A percentile compares a stretch with the other conserved stretches of the same genome.
These are phyloP conservation scores for Alternaria burnsii DNA, from an alignment of 2,329 filamentous ascomycete species.

Conservation along the genomic window DNA sequence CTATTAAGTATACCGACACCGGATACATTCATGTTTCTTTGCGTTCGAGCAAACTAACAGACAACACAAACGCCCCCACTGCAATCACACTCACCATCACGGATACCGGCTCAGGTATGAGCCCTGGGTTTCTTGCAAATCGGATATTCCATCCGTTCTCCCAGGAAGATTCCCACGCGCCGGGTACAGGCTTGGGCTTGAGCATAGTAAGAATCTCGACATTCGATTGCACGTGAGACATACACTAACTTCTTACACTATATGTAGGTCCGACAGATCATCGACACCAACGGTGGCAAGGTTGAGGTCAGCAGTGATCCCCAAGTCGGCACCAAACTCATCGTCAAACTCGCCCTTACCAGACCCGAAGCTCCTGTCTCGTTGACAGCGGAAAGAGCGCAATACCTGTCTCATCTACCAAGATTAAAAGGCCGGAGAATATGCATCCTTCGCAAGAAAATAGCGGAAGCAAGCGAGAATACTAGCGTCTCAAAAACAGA, in stretches of 20 bases:
- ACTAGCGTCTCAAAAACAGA: conserved; percentile 11
- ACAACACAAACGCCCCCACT: conserved; percentile 12
- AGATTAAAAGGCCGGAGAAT: conserved; percentile 33
- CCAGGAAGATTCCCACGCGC: conserved; percentile 41
- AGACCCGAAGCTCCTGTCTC: conserved; percentile 9
- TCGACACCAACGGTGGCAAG: conserved; percentile 39
- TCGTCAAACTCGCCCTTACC: conserved; percentile 28
- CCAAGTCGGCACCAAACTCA: conserved; percentile 26
- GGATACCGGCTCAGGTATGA: conserved; percentile 48
- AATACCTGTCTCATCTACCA: conserved; percentile 28
- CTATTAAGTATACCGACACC: conserved; percentile 46
- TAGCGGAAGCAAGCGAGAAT: background rate
- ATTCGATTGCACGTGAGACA: background rate
- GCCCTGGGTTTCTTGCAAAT: conserved; percentile 42
- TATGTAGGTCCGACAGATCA: conserved; percentile 32
- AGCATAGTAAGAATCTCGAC: conserved; percentile 6
- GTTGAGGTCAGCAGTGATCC: conserved; percentile 40
- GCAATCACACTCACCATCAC: conserved; percentile 48
- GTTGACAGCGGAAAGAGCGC: conserved; percentile 9
- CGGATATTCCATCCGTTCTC: conserved; percentile 47
- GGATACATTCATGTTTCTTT: conserved; percentile 44
- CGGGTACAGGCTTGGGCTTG: conserved; percentile 39
- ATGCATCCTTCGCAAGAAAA: conserved; percentile 34
- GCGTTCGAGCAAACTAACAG: conserved; percentile 12
- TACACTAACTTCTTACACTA: background rate